These are phyloP conservation scores for Phallus indusiatus DNA, from an alignment of 768 basidiomycete species.

Conservation along the genomic window DNA sequence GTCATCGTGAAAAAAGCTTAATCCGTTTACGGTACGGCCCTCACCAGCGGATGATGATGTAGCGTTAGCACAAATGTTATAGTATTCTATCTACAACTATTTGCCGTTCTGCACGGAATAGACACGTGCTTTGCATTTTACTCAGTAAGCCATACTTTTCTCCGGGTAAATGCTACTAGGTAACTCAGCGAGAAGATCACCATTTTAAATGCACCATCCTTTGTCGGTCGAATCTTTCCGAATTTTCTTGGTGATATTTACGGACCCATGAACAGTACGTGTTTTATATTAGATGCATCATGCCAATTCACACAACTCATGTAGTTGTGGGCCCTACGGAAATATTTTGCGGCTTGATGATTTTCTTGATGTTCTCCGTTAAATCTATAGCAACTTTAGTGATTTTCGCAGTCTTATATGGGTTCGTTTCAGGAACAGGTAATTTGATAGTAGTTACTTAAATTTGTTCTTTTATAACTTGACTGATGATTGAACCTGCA, in stretches of 20 bases:
- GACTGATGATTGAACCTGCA: too few species aligned
- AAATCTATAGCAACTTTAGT: neutral
- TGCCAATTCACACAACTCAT: neutral
- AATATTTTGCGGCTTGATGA: conserved; percentile 1
- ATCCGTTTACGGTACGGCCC: too few species aligned
- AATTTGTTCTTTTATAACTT: too few species aligned
- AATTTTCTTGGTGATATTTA: conserved; percentile 23
- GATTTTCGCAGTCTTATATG: conserved; percentile 10
- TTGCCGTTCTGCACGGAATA: conserved; percentile 7
- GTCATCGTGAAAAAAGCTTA: too few species aligned
- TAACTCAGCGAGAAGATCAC: conserved; percentile 21
- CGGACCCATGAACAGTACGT: conserved; percentile 18
- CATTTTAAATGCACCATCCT: conserved; percentile 28
- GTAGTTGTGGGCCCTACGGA: conserved; percentile 2
- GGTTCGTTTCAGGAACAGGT: conserved; percentile 14
- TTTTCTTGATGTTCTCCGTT: conserved; percentile 9
- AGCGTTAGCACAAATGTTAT: neutral
- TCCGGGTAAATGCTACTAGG: neutral
- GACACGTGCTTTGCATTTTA: conserved; percentile 11
- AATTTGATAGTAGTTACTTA: neutral
- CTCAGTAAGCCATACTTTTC: neutral
- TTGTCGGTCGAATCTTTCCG: conserved; percentile 28
- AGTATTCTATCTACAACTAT: conserved; percentile 14
- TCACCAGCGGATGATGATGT: too few species aligned
- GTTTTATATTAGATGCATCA: neutral